A percentile compares a stretch with the other conserved stretches of the same genome.
Evolutionary conservation across 2,329 filamentous ascomycete genomes (phyloP).

Genomic region (Botrytis paeoniae): DNA sequence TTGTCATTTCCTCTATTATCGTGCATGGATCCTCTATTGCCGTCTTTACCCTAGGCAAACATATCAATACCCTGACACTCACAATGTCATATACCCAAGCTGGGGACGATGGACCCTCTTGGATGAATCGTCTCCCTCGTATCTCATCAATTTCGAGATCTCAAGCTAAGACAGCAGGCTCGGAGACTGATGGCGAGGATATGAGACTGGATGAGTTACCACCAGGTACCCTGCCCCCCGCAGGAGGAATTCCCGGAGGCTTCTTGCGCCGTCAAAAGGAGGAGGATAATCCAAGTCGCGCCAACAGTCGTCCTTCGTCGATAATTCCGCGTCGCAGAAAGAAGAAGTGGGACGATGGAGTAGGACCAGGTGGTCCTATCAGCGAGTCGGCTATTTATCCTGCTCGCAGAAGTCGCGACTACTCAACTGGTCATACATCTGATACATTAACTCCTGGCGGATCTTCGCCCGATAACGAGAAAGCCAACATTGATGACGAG

Average conservation of each 20-base stretch:
- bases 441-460: constrained; percentile 36
- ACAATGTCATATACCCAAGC: constrained; percentile 95
- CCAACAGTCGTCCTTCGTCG: constrained; percentile 58
- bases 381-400: constrained; percentile 88
- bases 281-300: constrained; percentile 57
- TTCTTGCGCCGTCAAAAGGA: constrained; percentile 83
- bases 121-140: constrained; percentile 90
- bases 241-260: constrained; percentile 67
- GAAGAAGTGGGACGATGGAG: constrained; percentile 68
- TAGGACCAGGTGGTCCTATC: constrained; percentile 81
- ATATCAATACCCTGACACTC: constrained; percentile 92
- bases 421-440: constrained; percentile 32
- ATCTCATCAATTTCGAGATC: constrained; percentile 69
- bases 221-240: constrained; percentile 69
- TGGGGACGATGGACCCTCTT: constrained; percentile 81
- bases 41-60: constrained; percentile 95
- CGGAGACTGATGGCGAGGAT: constrained; percentile 69
- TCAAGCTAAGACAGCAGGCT: constrained; percentile 76
- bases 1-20: constrained; percentile 90
- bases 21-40: constrained; percentile 98
- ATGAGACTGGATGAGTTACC: constrained; percentile 59
- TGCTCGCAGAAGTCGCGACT: constrained; percentile 36
- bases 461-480: constrained; percentile 32
- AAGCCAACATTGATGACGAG: constrained; percentile 36
- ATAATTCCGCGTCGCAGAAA: constrained; percentile 58